These are phyloP conservation scores for Candida multigemmis DNA, from an alignment of 805 yeast genomes.

Conservation along the genomic window DNA sequence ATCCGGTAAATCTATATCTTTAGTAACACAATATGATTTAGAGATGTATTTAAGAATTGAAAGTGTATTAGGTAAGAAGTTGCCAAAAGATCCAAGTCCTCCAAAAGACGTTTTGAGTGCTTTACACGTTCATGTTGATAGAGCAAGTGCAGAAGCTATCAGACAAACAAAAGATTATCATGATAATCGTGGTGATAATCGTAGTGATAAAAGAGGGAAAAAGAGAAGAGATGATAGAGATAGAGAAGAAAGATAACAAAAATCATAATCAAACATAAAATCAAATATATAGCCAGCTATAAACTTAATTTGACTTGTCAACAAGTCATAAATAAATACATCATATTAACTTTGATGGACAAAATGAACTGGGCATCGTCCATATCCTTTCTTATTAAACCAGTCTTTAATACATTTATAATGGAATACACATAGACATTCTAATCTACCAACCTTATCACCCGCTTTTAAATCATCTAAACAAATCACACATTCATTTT, in stretches of 20 bases:
- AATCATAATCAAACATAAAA: conserved; percentile 1
- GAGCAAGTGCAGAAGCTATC: conserved; percentile 86
- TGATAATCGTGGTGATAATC: conserved; percentile 14
- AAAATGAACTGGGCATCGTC: conserved; percentile 79
- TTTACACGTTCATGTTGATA: conserved; percentile 79
- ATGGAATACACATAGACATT: conserved; percentile 92
- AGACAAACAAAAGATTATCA: conserved; percentile 66
- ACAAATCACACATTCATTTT: conserved; percentile 87
- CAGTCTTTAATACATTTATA: conserved; percentile 85
- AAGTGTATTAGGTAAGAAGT: conserved; percentile 70
- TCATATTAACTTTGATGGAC: conserved; percentile 15
- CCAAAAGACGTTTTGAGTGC: conserved; percentile 70
- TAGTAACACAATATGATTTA: conserved; percentile 91
- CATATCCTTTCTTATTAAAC: conserved; percentile 79
- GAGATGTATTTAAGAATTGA: conserved; percentile 86
- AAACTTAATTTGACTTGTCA: too few species aligned
- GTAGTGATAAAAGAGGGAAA: conserved; percentile 18
- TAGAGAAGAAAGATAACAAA: conserved; percentile 14
- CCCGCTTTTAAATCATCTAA: conserved; percentile 82
- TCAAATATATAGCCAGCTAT: background rate
- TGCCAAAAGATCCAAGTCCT: conserved; percentile 72
- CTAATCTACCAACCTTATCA: conserved; percentile 83
- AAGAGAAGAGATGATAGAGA: conserved; percentile 21
- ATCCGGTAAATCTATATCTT: conserved; percentile 76
- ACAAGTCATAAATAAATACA: too few species aligned